Evolutionary conservation across 1,284 basidiomycete genomes (phyloP), one percentile per base, ranked within the genome.

Genomic region (Prillingera fragicola): DNA sequence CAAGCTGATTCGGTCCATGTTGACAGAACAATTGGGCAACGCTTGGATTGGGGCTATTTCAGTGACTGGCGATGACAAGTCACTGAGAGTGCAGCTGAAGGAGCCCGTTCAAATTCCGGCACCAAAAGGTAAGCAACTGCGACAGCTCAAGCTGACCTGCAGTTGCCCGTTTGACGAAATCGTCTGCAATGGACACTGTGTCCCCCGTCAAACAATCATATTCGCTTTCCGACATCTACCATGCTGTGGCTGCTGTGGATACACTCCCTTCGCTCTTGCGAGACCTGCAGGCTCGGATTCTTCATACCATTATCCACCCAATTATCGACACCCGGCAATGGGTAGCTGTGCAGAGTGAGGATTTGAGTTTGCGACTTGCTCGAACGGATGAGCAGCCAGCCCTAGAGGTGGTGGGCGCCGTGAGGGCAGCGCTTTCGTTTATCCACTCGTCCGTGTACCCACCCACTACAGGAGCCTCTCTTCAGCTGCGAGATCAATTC

Each of bases 21-120:
- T 34, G 2, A 14, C 32, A 50, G 60, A 38, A 31, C 23, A 54
- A 50, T 45, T 27, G 31, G 26, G 17, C 0, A 57, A 57, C n/a
- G 62, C 57, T 0, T 60, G 57, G 33, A 23, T 28, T 3, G 33
- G 49, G 12, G 52, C 55, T 3, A 41, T 64, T 12, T 47, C 50
- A 4, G 25, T 45, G n/a, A n/a, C n/a, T 14, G 18, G 9, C 26
- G 19, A 7, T 3, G 29, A 17, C 14, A 17, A 12, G 14, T 18
- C 28, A 15, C 32, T 28, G n/a, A 14, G n/a, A 2, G 31, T 17
- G 5, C 15, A 15, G 5, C 15, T 33, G 21, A 17, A 15, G 10
- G n/a, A 27, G 19, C 26, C 14, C 9, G n/a, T 42, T 2, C 17
- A 5, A 18, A 22, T 42, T 4, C 22, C 19, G 19, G 15, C 27